phyloP scores from a whole-genome alignment of 164 flowering plant genomes.

The Liquidambar formosana region DNA sequence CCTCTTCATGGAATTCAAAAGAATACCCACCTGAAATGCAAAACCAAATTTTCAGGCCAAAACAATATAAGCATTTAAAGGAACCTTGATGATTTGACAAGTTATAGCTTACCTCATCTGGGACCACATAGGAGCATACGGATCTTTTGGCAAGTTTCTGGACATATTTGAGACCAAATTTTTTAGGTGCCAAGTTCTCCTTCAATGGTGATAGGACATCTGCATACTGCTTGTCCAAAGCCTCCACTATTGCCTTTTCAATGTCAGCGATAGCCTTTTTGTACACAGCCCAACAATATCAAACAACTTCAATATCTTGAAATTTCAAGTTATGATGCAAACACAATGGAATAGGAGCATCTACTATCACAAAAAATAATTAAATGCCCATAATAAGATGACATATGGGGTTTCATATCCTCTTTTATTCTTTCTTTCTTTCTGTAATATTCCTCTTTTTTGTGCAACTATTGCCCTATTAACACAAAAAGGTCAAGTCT shows the following conservation, averaged over 20 bases:
- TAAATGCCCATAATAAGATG: not conserved
- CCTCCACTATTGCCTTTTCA: slow-evolving; percentile 87
- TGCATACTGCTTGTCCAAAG: slow-evolving; percentile 85
- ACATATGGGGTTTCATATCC: not conserved
- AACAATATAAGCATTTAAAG: not conserved
- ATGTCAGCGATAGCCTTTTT: slow-evolving; percentile 85
- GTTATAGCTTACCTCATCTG: slow-evolving; percentile 64
- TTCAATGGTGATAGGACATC: slow-evolving; percentile 89
- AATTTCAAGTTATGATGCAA: not conserved
- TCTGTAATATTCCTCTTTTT: too few species aligned
- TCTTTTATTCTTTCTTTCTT: too few species aligned
- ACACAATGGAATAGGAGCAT: not conserved
- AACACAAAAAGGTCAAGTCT: too few species aligned
- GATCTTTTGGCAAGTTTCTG: slow-evolving; percentile 84
- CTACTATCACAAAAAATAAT: not conserved
- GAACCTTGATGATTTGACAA: not conserved
- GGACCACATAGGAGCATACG: slow-evolving; percentile 50
- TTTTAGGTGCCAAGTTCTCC: slow-evolving; percentile 73
- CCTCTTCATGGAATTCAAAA: slow-evolving; percentile 90
- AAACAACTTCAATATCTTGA: slow-evolving; percentile 5
- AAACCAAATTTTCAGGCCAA: slow-evolving; percentile 12
- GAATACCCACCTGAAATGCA: slow-evolving; percentile 71
- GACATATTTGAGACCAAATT: slow-evolving; percentile 83
- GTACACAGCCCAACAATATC: slow-evolving; percentile 5
- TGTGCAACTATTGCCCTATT: too few species aligned